Evolutionary conservation across 2,329 filamentous ascomycete species (phyloP).

Genomic region (Monosporascus sp.): DNA sequence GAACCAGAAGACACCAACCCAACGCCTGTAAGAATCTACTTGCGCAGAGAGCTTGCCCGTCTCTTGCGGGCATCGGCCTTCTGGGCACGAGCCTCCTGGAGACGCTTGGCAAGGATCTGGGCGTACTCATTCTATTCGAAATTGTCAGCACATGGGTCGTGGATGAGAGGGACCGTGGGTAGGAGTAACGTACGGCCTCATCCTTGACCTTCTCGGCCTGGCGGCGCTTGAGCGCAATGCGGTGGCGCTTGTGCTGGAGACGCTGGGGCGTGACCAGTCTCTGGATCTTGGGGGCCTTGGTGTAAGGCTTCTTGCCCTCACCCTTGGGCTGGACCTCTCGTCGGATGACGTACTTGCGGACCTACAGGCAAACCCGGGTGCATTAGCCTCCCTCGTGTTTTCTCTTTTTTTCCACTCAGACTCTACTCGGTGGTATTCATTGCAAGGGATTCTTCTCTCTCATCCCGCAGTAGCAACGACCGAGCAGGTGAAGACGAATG

Average conservation of each 20-base stretch:
- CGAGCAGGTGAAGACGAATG: constrained; percentile 68
- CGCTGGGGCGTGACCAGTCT: constrained; percentile 98
- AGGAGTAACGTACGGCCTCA: constrained; percentile 73
- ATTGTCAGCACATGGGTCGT: constrained; percentile 28
- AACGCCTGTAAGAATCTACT: constrained; percentile 54
- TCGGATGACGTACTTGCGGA: constrained; percentile 99
- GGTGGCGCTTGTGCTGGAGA: constrained; percentile 99
- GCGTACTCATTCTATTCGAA: constrained; percentile 85
- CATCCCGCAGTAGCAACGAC: constrained; percentile 37
- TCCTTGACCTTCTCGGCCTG: constrained; percentile 97
- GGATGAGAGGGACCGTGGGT: background rate
- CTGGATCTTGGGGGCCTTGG: constrained; percentile 99
- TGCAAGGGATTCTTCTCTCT: constrained; percentile 36
- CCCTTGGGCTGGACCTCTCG: constrained; percentile 96
- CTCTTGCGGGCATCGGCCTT: constrained; percentile 95
- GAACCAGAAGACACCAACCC: constrained; percentile 30
- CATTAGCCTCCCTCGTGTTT: constrained; percentile 32
- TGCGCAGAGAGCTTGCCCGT: constrained; percentile 90
- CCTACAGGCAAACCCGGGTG: constrained; percentile 46
- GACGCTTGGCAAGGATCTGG: constrained; percentile 92
- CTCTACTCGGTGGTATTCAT: constrained; percentile 41
- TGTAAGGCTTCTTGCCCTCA: constrained; percentile 97
- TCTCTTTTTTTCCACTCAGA: constrained; percentile 23
- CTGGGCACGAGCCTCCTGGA: constrained; percentile 89
- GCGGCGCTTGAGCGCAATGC: constrained; percentile 96